Conservation (phyloP, 495 filamentous ascomycete species). For the Staphylotrichum longicolle region DNA sequence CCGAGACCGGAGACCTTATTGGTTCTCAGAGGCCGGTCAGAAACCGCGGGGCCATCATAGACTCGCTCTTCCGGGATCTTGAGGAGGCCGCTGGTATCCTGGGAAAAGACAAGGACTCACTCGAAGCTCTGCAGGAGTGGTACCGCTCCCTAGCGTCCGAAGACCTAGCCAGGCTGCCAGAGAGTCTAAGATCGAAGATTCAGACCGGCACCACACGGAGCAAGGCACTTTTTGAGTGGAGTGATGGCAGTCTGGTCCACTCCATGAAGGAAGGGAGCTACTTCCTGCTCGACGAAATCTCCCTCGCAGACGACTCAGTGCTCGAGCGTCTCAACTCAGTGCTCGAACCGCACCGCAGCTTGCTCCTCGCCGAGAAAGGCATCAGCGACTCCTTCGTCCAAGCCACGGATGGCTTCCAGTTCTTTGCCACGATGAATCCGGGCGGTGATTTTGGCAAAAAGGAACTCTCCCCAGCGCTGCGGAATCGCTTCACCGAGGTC, state of each 20-base stretch:
- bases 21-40: conserved; percentile 90
- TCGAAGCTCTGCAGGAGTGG: conserved; percentile 41
- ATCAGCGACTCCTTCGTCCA: conserved; percentile 72
- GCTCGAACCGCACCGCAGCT: conserved; percentile 80
- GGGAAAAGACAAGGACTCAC: conserved; percentile 25
- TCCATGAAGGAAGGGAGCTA: conserved; percentile 88
- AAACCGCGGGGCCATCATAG: conserved; percentile 70
- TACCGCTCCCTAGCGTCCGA: conserved; percentile 38
- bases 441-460: conserved; percentile 97
- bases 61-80: conserved; percentile 63
- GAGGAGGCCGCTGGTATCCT: conserved; percentile 43
- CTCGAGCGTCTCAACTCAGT: conserved; percentile 96
- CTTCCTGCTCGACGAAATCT: conserved; percentile 97
- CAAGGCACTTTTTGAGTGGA: conserved; percentile 94
- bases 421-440: conserved; percentile 98
- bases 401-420: conserved; percentile 84
- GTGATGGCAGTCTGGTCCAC: conserved; percentile 88
- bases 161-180: conserved; percentile 41
- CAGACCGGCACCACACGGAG: conserved; percentile 57
- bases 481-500: conserved; percentile 97
- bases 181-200: conserved; percentile 55
- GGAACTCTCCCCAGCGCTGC: conserved; percentile 89
- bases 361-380: conserved; percentile 93
- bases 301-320: conserved; percentile 95
- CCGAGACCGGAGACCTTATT: conserved; percentile 95